Base-by-base conservation (phyloP, 164 flowering plant genomes). In the Buxus sempervirens region DNA sequence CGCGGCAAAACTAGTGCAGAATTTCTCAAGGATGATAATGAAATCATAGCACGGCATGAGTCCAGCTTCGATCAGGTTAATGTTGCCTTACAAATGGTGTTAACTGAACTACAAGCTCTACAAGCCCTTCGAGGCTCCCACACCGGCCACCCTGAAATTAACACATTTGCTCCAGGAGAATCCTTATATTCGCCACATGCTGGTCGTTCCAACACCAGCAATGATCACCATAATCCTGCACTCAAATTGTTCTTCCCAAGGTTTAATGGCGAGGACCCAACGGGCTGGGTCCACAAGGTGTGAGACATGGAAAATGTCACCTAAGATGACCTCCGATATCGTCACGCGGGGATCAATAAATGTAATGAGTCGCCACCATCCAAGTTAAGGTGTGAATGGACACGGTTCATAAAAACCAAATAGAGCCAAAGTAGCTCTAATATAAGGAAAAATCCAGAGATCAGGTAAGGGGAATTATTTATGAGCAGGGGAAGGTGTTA, bases 1-100 rank as follows among this genome's bases (percentile, higher is more conserved):
- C 64, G 71, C n/a, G 26, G 60, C 28, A 70, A 64, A 41, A 61
- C 72, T 20, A 70, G 62, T 61, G 55, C 25, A 0, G 71, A 68
- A 60, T 68, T 68, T n/a, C 0, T 24, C 42, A 68, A 32, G 9
- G 64, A 62, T 12, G 72, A 62, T 54, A 69, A 21, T 18, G 73
- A 58, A 23, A 64, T 61, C 57, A 64, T 64, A n/a, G 64, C 68
- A 25, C 56, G 64, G 24, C 64, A 64, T 4, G 63, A 71, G 58
- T 18, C 68, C 6, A 48, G 57, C 45, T 71, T 71, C 23, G 62
- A 67, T 32, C 54, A 56, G 28, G 38, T 56, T 16, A 32, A 55
- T 28, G 0, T 19, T 23, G 21, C 61, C 61, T 42, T 67, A 41
- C 70, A 55, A 55, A 13, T 32, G 16, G 28, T 67, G 27, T 32